These are phyloP conservation scores for Microcyclosporella mali DNA, from an alignment of 2,329 filamentous ascomycete genomes.

Conservation along the genomic window DNA sequence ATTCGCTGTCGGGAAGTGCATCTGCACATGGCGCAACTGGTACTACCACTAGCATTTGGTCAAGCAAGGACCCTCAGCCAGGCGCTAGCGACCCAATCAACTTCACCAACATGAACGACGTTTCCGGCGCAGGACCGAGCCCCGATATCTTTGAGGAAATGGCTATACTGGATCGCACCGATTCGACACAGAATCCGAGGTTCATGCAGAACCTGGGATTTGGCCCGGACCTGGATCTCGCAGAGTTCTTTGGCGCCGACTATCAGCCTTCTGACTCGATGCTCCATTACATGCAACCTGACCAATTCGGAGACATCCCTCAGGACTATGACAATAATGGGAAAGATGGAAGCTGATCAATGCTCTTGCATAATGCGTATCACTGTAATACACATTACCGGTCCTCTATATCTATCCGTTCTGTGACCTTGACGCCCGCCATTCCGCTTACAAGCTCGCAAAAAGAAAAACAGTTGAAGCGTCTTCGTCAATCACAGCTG, in stretches of 20 bases:
- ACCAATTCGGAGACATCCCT: conserved; percentile 6
- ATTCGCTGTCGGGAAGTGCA: conserved; percentile 8
- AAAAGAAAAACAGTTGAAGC: no score
- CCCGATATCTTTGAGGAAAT: conserved; percentile 52
- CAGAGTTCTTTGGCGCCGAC: conserved; percentile 43
- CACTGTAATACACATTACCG: no score
- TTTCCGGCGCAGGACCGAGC: conserved; percentile 1
- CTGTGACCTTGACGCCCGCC: background rate
- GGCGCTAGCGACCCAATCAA: background rate
- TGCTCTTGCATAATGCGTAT: no score
- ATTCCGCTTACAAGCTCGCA: background rate
- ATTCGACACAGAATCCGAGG: conserved; percentile 52
- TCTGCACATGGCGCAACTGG: conserved; percentile 5
- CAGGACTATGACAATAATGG: conserved; percentile 1
- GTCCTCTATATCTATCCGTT: background rate
- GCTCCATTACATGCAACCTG: conserved; percentile 33
- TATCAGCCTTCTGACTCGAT: conserved; percentile 39
- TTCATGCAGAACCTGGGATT: conserved; percentile 64
- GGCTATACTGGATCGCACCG: conserved; percentile 50
- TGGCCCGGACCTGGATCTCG: conserved; percentile 55
- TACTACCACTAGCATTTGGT: conserved; percentile 8
- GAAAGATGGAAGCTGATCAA: conserved; percentile 11
- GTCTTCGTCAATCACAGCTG: conserved; percentile 11
- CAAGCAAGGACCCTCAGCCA: background rate
- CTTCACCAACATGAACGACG: background rate